Conservation (phyloP, 2,329 filamentous ascomycete genomes). For the Grosmannia serpens region DNA sequence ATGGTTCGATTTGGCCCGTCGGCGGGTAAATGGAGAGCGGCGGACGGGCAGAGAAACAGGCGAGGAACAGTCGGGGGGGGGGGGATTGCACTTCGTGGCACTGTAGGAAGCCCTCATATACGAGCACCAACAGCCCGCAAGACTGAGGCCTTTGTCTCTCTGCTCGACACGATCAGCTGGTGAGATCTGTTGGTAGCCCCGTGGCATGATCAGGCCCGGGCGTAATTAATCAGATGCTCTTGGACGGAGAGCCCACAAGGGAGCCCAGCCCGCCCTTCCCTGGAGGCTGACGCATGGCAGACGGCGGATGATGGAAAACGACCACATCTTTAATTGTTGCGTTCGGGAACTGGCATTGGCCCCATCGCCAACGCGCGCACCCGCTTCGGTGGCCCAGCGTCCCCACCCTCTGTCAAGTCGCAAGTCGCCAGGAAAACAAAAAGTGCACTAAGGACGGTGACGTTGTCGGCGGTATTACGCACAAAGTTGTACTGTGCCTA, state of each 20-base stretch:
- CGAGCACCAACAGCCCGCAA: no score
- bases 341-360: neutral
- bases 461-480: no score
- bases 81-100: no score
- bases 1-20: neutral
- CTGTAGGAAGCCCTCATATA: no score
- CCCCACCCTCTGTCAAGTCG: neutral
- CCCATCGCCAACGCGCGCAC: neutral
- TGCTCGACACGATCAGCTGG: no score
- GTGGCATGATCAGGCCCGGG: neutral
- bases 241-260: neutral
- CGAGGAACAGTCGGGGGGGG: no score
- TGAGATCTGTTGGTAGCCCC: no score
- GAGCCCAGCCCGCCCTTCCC: neutral
- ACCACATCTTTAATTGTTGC: neutral
- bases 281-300: neutral
- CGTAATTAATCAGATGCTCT: neutral
- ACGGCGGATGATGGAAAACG: neutral
- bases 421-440: no score
- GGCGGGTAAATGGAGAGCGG: neutral
- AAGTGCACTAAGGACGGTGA: neutral
- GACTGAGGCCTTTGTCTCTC: no score
- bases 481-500: no score
- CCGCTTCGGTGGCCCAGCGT: neutral
- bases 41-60: neutral